These are phyloP conservation scores for Raddia guianensis DNA, from an alignment of 176 grass and related monocot genomes.

Conservation along the genomic window DNA sequence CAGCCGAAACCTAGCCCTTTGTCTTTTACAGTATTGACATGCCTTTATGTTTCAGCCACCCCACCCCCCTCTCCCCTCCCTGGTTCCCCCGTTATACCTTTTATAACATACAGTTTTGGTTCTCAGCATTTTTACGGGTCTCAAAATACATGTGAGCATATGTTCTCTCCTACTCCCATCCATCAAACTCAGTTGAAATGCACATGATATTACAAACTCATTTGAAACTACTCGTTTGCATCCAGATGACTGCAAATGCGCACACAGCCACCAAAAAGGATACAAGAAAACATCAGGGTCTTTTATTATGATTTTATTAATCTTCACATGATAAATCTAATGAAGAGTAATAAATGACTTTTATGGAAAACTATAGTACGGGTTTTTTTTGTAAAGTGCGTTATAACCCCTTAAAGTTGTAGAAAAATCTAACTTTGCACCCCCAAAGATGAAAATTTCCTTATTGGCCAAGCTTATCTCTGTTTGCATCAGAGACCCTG, in stretches of 20 bases:
- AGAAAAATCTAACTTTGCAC: too few species aligned
- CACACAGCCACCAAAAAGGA: neutral
- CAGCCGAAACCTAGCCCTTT: neutral
- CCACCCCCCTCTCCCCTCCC: too few species aligned
- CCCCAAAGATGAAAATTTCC: too few species aligned
- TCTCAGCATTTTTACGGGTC: neutral
- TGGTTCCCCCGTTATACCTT: constrained; percentile 16
- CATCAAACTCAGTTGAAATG: neutral
- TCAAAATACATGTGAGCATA: neutral
- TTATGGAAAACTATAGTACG: neutral
- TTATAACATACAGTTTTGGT: constrained; percentile 21
- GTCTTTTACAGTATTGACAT: constrained; percentile 2
- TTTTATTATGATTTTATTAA: neutral
- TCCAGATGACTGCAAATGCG: neutral
- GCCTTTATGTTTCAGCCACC: neutral
- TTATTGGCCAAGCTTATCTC: too few species aligned
- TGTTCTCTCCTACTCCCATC: constrained; percentile 14
- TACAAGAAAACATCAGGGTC: neutral
- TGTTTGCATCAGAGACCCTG: too few species aligned
- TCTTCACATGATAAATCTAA: constrained; percentile 8
- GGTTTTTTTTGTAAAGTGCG: neutral
- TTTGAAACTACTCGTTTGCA: too few species aligned
- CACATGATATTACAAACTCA: neutral
- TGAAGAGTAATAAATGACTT: neutral
- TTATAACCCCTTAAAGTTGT: too few species aligned